Evolutionary conservation across 1,284 basidiomycete species (phyloP).

Genomic region (Austropuccinia psidii): DNA sequence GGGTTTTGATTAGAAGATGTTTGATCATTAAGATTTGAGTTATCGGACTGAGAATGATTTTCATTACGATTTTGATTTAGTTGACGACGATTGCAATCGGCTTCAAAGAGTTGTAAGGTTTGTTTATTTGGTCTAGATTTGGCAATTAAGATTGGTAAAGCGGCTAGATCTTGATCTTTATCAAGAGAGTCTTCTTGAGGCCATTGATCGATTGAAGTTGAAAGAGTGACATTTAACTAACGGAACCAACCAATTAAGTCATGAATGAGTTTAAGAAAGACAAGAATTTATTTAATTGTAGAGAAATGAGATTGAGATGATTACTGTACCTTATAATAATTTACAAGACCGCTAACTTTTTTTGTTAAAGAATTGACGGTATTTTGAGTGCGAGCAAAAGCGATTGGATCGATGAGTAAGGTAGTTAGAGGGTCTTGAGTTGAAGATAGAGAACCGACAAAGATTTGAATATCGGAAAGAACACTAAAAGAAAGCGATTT

Average conservation of each 20-base stretch:
- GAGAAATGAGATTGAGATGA: background rate
- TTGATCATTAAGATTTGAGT: background rate
- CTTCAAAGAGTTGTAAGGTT: conserved; percentile 21
- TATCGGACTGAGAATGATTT: background rate
- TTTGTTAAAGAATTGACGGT: conserved; percentile 30
- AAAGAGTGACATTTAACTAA: conserved; percentile 10
- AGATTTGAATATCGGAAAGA: conserved; percentile 34
- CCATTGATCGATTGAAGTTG: conserved; percentile 17
- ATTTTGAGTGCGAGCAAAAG: conserved; percentile 31
- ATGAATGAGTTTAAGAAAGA: background rate
- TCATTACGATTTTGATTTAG: background rate
- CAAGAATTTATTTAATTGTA: background rate
- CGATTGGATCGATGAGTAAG: conserved; percentile 18
- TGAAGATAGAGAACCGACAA: conserved; percentile 31
- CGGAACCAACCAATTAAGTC: background rate
- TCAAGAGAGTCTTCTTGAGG: conserved; percentile 22
- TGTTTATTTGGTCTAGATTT: conserved; percentile 30
- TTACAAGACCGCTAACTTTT: conserved; percentile 8
- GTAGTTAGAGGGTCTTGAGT: conserved; percentile 25
- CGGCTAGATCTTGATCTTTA: conserved; percentile 28
- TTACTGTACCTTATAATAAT: conserved; percentile 20
- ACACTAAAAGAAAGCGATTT: background rate
- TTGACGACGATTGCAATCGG: conserved; percentile 8
- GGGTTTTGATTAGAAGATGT: background rate
- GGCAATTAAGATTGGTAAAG: conserved; percentile 33